Evolutionary conservation across 202 grass and related monocot species (phyloP).

Genomic region (Musa balbisiana): DNA sequence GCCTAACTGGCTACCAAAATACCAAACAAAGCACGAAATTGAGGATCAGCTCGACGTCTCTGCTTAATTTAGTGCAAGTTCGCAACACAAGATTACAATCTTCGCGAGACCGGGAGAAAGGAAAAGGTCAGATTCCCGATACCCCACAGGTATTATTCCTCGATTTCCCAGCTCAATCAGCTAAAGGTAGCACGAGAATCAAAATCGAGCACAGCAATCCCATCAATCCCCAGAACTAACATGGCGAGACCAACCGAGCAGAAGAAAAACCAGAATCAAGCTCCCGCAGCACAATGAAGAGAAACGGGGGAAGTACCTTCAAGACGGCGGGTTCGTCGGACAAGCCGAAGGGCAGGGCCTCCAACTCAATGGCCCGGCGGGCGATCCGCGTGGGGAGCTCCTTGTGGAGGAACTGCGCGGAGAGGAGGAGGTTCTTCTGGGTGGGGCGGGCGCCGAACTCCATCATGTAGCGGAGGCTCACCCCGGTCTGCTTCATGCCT

Average conservation of each 20-base stretch:
- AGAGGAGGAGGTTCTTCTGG: slow-evolving; percentile 64
- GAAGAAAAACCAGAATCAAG: background rate
- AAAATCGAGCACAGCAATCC: background rate
- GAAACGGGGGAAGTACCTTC: slow-evolving; percentile 36
- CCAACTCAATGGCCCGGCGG: slow-evolving; percentile 60
- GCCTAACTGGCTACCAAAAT: background rate
- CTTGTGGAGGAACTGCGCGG: slow-evolving; percentile 85
- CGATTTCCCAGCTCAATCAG: background rate
- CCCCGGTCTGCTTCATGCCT: slow-evolving; percentile 79
- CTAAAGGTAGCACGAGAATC: background rate
- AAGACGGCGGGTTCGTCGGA: slow-evolving; percentile 73
- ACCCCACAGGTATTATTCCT: background rate
- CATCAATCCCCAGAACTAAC: background rate
- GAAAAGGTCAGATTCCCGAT: background rate
- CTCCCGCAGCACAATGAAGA: background rate
- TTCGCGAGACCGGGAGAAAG: background rate
- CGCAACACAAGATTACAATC: background rate
- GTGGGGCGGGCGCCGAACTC: slow-evolving; percentile 80
- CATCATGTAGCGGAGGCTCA: slow-evolving; percentile 94
- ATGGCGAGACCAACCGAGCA: background rate
- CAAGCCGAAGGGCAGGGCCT: slow-evolving; percentile 72
- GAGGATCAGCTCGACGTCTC: background rate
- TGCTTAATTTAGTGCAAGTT: background rate
- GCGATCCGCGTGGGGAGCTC: slow-evolving; percentile 88
- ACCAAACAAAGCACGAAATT: background rate